These are phyloP conservation scores for Ogataea nitratoaversa DNA, from an alignment of 805 yeast species.

Conservation along the genomic window DNA sequence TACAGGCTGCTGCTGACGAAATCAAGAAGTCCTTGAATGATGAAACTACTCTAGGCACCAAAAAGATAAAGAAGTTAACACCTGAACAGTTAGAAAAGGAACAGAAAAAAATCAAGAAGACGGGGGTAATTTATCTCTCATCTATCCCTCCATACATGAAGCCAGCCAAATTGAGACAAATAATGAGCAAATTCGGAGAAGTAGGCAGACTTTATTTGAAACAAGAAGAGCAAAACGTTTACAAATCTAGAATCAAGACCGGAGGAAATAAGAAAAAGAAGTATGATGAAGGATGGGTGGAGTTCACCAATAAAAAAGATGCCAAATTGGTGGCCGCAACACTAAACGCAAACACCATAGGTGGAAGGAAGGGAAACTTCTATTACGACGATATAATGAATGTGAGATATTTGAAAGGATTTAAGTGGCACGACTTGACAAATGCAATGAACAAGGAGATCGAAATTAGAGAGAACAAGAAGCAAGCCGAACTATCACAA, in stretches of 20 bases:
- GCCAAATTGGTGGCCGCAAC: constrained; percentile 87
- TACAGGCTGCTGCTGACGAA: constrained; percentile 6
- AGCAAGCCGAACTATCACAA: constrained; percentile 84
- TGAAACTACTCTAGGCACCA: constrained; percentile 28
- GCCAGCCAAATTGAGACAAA: constrained; percentile 82
- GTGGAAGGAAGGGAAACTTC: constrained; percentile 87
- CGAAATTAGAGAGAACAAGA: constrained; percentile 81
- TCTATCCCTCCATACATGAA: constrained; percentile 96
- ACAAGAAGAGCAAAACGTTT: constrained; percentile 70
- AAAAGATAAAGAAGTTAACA: constrained; percentile 52
- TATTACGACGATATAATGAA: constrained; percentile 94
- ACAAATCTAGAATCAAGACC: constrained; percentile 65
- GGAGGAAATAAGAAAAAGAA: constrained; percentile 91
- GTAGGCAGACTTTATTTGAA: constrained; percentile 83
- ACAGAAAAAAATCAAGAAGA: constrained; percentile 53
- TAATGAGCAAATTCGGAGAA: constrained; percentile 77
- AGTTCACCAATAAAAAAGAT: constrained; percentile 74
- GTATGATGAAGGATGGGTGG: constrained; percentile 97
- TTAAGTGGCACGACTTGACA: constrained; percentile 93
- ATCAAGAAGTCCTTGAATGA: constrained; percentile 16
- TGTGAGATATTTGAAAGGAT: constrained; percentile 82
- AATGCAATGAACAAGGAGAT: constrained; percentile 89
- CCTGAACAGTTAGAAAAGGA: constrained; percentile 52
- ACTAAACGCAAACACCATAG: constrained; percentile 81
- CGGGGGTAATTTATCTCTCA: constrained; percentile 93